These are phyloP conservation scores for Solanum pinnatisectum DNA, from an alignment of 257 asterid species.

Conservation along the genomic window DNA sequence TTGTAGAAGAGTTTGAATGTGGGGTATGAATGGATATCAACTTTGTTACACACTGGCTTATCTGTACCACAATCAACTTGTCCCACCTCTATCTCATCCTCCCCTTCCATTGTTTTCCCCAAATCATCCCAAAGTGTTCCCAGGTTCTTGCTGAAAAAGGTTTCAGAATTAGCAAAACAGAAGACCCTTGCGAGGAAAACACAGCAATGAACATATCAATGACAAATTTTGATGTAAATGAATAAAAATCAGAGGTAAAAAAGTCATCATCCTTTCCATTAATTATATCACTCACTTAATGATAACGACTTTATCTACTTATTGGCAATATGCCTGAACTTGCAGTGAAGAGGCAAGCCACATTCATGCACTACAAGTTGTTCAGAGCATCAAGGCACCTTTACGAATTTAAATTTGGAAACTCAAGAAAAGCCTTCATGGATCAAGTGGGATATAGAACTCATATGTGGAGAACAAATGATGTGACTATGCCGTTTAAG, in stretches of 20 bases:
- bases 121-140: conserved; percentile 96
- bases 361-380: background rate
- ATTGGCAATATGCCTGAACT: background rate
- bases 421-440: background rate
- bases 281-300: background rate
- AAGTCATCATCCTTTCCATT: background rate
- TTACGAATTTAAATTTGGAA: background rate
- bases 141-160: conserved; percentile 59
- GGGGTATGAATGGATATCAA: conserved; percentile 92
- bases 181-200: background rate
- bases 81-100: conserved; percentile 94
- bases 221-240: background rate
- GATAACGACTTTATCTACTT: background rate
- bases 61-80: conserved; percentile 81
- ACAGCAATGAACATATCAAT: background rate
- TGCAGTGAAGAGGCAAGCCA: background rate
- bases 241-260: background rate
- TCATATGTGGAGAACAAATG: background rate
- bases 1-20: conserved; percentile 90
- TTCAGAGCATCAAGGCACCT: background rate
- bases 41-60: conserved; percentile 73
- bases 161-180: background rate
- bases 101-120: conserved; percentile 92
- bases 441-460: background rate
- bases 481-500: background rate